Evolutionary conservation across 164 flowering plant species (phyloP), one percentile per base, ranked within the genome.

Genomic region (Vitis labrusca): DNA sequence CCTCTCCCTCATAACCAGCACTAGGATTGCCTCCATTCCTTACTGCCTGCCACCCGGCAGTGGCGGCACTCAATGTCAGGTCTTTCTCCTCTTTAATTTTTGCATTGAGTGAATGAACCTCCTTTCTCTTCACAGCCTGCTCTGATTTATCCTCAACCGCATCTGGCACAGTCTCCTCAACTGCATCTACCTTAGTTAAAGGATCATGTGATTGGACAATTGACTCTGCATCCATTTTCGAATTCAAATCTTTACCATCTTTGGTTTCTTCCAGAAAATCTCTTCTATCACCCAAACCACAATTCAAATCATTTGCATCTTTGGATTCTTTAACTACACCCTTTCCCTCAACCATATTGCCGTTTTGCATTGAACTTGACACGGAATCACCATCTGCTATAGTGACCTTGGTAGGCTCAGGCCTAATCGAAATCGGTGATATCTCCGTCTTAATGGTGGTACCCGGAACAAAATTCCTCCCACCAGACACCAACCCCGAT

Each of bases 1-100:
- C 81, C 37, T 47, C 73, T 63, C 30, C 76, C 57, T 64, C 68
- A 50, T 55, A 30, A 59, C 29, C 77, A 55, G 8, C 64, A 64
- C 63, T 70, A 61, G 59, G 85, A 57, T 69, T 80, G n/a, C 86
- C 89, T 23, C 65, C 86, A 70, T 64, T 76, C 68, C 75, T 79
- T 8, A 86, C 80, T 2, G 85, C 89, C 78, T 85, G 73, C 89
- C 90, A 91, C 50, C 82, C 94, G 13, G 85, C 89, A 63, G 86
- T 83, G 5, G 95, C 44, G 1, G 44, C 97, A 81, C 89, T 86
- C 61, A 81, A 73, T 2, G 80, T 72, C 14, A 86, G 76, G 68
- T 88, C 85, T 61, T 69, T 81, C 16, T 82, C 85, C 49, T 76
- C 85, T 44, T 70, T 73, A 70, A 91, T 66, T 77, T 84, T 91